Base-by-base conservation (phyloP, 306 rosid species). In the Cicer judaicum region DNA sequence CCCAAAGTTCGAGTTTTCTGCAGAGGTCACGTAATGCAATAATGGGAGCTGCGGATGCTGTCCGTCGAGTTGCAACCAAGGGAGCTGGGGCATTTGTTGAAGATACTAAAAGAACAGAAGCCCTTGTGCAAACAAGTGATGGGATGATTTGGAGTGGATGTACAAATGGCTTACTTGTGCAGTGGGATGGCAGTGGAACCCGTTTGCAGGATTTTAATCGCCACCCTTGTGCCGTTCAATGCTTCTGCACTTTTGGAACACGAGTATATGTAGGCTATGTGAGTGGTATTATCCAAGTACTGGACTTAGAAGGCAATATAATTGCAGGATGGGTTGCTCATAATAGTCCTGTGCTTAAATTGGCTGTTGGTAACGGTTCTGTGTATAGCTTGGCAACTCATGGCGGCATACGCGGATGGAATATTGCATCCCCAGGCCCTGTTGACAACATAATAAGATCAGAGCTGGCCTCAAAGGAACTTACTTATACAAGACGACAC, bases 31-130 rank as follows among this genome's bases (percentile, higher is more conserved):
- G 97, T 15, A 92, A 95, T 77, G 97, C 97, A 40, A 86, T 95
- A 61, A 84, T 92, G 92, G 99, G 99, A 77, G 98, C 98, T 77
- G 99, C 98, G 71, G 98, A 95, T 81, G 99, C 90, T 6, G 99
- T 95, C 60, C 96, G 99, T 54, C 85, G 98, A 29, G 98, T 95
- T 72, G 99, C 98, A 75, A 86, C 93, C 16, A 90, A 89, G 82
- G 96, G 99, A 18, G 89, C 98, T 40, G 98, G 99, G 72, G 98
- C 98, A 39, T 91, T 95, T 68, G 91, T 78, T 34, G 99, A 95
- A 34, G 99, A 92, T 70, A 55, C 85, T 70, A 92, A 89, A 86
- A 87, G 93, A 79, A 89, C 87, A 2, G 99, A 92, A 82, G 89
- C 98, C n/a, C 63, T 92, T 0, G 87, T 86, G 36, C 87, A 86